These are phyloP conservation scores for Plectranthus barbatus DNA, from an alignment of 257 asterid genomes.

Conservation along the genomic window DNA sequence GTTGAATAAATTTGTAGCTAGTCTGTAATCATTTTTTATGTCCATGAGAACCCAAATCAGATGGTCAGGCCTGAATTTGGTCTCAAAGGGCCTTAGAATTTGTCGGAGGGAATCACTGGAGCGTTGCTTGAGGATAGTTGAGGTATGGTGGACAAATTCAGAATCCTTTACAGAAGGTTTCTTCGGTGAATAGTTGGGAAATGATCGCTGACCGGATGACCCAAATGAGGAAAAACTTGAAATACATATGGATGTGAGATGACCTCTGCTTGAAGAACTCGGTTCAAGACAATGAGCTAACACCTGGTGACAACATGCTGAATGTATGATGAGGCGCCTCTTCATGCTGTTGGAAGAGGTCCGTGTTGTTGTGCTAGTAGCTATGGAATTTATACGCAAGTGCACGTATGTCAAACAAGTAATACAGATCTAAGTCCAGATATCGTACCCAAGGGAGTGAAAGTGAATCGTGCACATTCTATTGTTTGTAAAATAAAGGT, in stretches of 20 bases:
- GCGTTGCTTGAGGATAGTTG: constrained; percentile 70
- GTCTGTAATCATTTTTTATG: constrained; percentile 52
- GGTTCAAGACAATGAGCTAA: constrained; percentile 21
- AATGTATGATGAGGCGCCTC: constrained; percentile 35
- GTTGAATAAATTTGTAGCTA: constrained; percentile 56
- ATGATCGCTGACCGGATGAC: constrained; percentile 38
- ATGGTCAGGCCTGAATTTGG: constrained; percentile 69
- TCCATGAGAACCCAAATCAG: constrained; percentile 86
- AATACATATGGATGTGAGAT: constrained; percentile 19
- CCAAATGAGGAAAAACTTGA: constrained; percentile 28
- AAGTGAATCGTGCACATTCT: too few species aligned
- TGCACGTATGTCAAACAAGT: too few species aligned
- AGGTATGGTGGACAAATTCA: constrained; percentile 55
- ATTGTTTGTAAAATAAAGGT: too few species aligned
- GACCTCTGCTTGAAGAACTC: constrained; percentile 29
- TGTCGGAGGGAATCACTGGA: constrained; percentile 46
- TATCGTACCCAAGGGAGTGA: too few species aligned
- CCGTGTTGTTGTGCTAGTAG: too few species aligned
- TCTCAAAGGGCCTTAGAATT: constrained; percentile 56
- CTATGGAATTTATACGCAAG: too few species aligned
- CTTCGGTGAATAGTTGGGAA: constrained; percentile 81
- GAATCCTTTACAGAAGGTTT: constrained; percentile 67
- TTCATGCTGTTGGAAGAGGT: constrained; percentile 55
- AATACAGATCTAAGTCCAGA: too few species aligned
- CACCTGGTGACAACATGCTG: constrained; percentile 25